Conservation (phyloP, 1,284 basidiomycete species). For the Ustilago lituana region DNA sequence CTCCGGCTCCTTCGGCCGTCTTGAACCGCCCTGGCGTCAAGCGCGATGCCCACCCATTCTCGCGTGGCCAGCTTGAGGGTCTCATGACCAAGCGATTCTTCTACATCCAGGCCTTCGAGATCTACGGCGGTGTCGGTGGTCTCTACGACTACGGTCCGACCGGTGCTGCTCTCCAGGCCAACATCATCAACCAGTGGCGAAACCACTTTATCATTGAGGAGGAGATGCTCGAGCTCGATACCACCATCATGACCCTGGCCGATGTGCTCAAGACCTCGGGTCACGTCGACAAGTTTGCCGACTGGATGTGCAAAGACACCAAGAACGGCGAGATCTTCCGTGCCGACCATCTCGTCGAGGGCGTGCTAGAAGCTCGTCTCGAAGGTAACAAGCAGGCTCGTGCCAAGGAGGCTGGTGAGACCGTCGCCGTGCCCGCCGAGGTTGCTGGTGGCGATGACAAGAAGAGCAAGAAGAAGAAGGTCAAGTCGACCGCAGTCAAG, state of each 20-base stretch:
- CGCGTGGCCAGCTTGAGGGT: slow-evolving; percentile 85
- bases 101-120: slow-evolving; percentile 97
- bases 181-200: slow-evolving; percentile 96
- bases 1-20: slow-evolving; percentile 44
- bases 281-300: slow-evolving; percentile 96
- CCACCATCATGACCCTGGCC: slow-evolving; percentile 94
- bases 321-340: slow-evolving; percentile 95
- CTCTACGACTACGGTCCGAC: slow-evolving; percentile 78
- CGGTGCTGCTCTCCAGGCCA: slow-evolving; percentile 93
- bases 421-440: slow-evolving; percentile 22
- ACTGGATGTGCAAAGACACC: slow-evolving; percentile 98
- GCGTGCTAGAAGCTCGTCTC: slow-evolving; percentile 86
- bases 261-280: slow-evolving; percentile 97
- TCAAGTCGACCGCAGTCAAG: slow-evolving; percentile 80
- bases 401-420: slow-evolving; percentile 67
- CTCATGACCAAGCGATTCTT: slow-evolving; percentile 93
- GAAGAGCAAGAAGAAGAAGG: slow-evolving; percentile 82
- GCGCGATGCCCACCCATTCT: slow-evolving; percentile 79
- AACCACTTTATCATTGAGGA: slow-evolving; percentile 99
- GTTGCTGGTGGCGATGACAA: slow-evolving; percentile 67
- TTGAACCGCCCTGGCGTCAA: slow-evolving; percentile 55
- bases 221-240: slow-evolving; percentile 98
- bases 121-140: slow-evolving; percentile 97
- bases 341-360: slow-evolving; percentile 95
- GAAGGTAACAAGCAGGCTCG: slow-evolving; percentile 93